Conservation (phyloP, 1,284 basidiomycete genomes). For the Malassezia sp. region DNA sequence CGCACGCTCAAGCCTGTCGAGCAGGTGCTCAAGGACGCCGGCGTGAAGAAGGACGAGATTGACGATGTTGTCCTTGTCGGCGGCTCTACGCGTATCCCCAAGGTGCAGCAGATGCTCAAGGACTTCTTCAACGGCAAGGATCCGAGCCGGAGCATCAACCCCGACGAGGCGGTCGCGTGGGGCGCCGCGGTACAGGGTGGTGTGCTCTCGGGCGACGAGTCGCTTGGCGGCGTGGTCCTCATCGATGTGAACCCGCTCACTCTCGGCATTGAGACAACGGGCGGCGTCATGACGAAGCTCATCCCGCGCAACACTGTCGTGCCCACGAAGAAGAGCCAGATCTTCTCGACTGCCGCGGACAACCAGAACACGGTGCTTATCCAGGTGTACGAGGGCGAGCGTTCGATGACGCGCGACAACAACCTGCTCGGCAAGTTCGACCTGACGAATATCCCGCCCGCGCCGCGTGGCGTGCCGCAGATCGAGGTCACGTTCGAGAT, state of each 20-base stretch:
- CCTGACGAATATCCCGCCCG: constrained; percentile 78
- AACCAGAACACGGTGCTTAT: constrained; percentile 52
- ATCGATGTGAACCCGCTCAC: constrained; percentile 91
- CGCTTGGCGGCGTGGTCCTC: constrained; percentile 68
- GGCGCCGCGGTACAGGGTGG: constrained; percentile 96
- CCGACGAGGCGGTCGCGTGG: constrained; percentile 64
- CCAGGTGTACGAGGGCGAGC: constrained; percentile 83
- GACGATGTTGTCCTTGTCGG: constrained; percentile 82
- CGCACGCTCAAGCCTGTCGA: constrained; percentile 99
- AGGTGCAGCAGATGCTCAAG: constrained; percentile 90
- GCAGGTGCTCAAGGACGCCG: constrained; percentile 94
- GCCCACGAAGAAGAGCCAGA: constrained; percentile 93
- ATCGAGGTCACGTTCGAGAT: constrained; percentile 47
- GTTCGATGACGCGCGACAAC: constrained; percentile 92
- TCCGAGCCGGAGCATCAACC: constrained; percentile 84
- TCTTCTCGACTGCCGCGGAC: constrained; percentile 65
- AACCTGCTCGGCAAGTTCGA: constrained; percentile 95
- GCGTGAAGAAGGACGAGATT: constrained; percentile 92
- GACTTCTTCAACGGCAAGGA: constrained; percentile 83
- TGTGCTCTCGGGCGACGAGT: constrained; percentile 79
- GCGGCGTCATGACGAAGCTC: constrained; percentile 95
- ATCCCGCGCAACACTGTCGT: constrained; percentile 94
- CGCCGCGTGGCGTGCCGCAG: constrained; percentile 69
- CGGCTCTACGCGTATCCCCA: constrained; percentile 96
- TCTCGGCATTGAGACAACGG: constrained; percentile 94